Evolutionary conservation across 2,329 filamentous ascomycete genomes (phyloP), one percentile per base, ranked within the genome.

Genomic region (Metarhizium brunneum): DNA sequence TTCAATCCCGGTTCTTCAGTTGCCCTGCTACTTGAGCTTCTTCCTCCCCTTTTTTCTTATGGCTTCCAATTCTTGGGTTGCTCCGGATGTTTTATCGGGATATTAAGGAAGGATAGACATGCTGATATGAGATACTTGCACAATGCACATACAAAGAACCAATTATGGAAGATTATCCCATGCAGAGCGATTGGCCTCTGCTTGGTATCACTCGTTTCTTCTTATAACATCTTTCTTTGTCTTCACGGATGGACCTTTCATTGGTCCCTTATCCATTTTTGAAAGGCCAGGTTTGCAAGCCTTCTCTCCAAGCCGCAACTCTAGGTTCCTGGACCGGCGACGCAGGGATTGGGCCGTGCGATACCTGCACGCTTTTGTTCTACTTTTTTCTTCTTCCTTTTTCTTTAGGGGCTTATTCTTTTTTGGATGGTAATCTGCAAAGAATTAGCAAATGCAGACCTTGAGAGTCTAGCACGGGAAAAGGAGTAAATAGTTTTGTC

Each of bases 41-140:
- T 40, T 42, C 18, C 32, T 48, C 25, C 35, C n/a, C 45, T 14
- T 18, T 38, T 49, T 51, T 18, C 43, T 32, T 2, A n/a, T 52
- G 6, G 18, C 20, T 55, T 35, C 25, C 50, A 6, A 51, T 54
- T 25, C n/a, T 56, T 52, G 38, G 45, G 38, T 18, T 45, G 32
- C 29, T 52, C 38, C 38, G 20, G 30, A 11, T 16, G 45, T 18
- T 43, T 49, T 29, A 20, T 30, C n/a, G 29, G 29, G 30, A 47
- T 47, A 20, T 30, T 29, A 29, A 25, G 29, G n/a, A 47, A 51
- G 48, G 40, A 29, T 54, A n/a, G 40, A 54, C 50, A 57, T 47
- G 56, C 45, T n/a, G 53, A 47, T 51, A 57, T 54, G 56, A 57
- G 45, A 53, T 43, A 49, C 36, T 50, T 14, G 36, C 4, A 55